Evolutionary conservation across 495 filamentous ascomycete species (phyloP), one percentile per base, ranked within the genome.

Genomic region (Halenospora varia): DNA sequence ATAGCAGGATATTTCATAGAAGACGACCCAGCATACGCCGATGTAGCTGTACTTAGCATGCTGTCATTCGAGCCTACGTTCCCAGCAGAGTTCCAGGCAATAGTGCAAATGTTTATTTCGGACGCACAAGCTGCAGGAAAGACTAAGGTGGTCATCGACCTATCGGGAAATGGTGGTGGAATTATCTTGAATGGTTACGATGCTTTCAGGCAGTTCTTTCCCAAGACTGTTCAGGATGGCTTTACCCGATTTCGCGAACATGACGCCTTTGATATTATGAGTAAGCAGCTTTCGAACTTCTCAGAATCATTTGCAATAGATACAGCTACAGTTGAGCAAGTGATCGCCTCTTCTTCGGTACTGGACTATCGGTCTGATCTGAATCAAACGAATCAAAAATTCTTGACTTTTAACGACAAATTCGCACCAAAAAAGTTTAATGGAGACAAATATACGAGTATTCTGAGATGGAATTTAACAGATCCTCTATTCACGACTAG

Each of bases 131-230:
- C 46, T 13, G 53, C 57, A 35, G 55, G 61, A 0, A 66, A 66
- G 20, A 59, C 48, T 2, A 71, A 69, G 45, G 44, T 66, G 20
- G 59, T 71, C 40, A 65, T 71, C 51, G 69, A 71, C 51, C 47
- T 69, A 24, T 64, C 62, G 8, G 52, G 52, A 26, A 71, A 71
- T 62, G 69, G 69, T 22, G 69, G 69, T 20, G 69, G 69, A 3
- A 59, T 62, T 47, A 57, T 71, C 25, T 40, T 71, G 17, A 55
- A 62, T 9, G 69, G 65, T 20, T 71, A 69, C 59, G 68, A 71
- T 24, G 56, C 51, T 13, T 71, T 68, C 48, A 53, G 63, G 40
- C 68, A 71, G 54, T 67, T 71, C 3, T 77, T 79, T 64, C 76
- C 76, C 0, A 56, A 72, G 2, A 70, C 72, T 3, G 62, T 73